Percentiles rank a stretch among this genome's conserved stretches.
Conservation (phyloP, 2,329 filamentous ascomycete species). For the Remersonia thermophila region DNA sequence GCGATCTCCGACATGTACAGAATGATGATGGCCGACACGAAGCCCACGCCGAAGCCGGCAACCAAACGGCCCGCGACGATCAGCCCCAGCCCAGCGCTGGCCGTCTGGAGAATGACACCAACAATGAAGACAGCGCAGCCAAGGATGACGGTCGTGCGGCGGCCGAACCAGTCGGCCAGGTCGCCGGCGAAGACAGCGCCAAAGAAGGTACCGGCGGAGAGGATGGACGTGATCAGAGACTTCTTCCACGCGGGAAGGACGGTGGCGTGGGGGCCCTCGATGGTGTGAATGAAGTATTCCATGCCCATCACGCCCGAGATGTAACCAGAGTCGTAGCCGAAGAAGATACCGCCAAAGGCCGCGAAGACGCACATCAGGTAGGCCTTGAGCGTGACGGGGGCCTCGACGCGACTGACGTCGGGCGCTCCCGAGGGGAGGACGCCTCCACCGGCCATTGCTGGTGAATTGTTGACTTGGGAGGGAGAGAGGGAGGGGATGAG, state of each 20-base stretch:
- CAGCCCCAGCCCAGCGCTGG: slow-evolving; percentile 40
- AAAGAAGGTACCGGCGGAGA: slow-evolving; percentile 53
- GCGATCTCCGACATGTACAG: slow-evolving; percentile 53
- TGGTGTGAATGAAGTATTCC: slow-evolving; percentile 24
- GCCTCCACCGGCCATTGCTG: slow-evolving; percentile 10
- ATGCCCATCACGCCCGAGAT: slow-evolving; percentile 36
- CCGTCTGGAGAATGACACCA: slow-evolving; percentile 47
- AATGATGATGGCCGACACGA: slow-evolving; percentile 46
- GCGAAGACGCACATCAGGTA: slow-evolving; percentile 49
- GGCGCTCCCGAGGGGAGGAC: slow-evolving; percentile 1
- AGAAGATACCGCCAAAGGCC: slow-evolving; percentile 48
- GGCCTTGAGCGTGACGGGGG: slow-evolving; percentile 43
- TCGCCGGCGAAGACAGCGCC: slow-evolving; percentile 53
- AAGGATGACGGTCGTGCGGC: slow-evolving; percentile 44
- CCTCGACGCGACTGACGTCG: slow-evolving; percentile 41
- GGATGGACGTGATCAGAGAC: slow-evolving; percentile 49
- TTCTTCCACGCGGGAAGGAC: slow-evolving; percentile 14
- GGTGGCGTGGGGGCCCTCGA: slow-evolving; percentile 11
- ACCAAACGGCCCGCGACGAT: slow-evolving; percentile 46
- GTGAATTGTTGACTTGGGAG: neutral
- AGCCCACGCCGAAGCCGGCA: slow-evolving; percentile 53
- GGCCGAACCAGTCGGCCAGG: slow-evolving; percentile 51
- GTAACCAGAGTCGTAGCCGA: slow-evolving; percentile 47
- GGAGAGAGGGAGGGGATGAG: neutral
- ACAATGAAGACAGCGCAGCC: slow-evolving; percentile 50